These are phyloP conservation scores for Austroboletus novae-zelandiae DNA, from an alignment of 1,284 basidiomycete genomes.

Conservation along the genomic window DNA sequence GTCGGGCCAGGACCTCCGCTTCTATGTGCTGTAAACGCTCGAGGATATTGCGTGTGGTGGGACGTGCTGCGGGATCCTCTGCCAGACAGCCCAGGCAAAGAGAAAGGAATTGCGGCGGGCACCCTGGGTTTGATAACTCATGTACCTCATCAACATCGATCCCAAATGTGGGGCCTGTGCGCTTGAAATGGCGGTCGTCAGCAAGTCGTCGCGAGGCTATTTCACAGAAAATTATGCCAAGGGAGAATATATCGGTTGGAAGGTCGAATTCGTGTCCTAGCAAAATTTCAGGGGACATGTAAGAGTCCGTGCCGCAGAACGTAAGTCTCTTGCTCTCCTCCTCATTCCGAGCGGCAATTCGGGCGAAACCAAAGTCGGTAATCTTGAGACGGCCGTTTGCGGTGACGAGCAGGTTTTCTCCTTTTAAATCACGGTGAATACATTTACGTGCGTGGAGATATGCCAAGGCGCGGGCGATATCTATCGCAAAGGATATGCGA, in stretches of 20 bases:
- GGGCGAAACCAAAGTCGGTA: slow-evolving; percentile 94
- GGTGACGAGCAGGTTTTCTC: slow-evolving; percentile 95
- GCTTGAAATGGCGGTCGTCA: slow-evolving; percentile 78
- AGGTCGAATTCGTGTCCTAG: slow-evolving; percentile 90
- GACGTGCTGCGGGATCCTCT: slow-evolving; percentile 68
- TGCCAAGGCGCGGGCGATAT: slow-evolving; percentile 91
- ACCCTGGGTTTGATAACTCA: slow-evolving; percentile 67
- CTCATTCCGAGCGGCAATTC: slow-evolving; percentile 88
- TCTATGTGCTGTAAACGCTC: slow-evolving; percentile 77
- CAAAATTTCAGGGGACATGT: slow-evolving; percentile 94
- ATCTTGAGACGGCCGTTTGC: slow-evolving; percentile 93
- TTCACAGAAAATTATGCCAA: slow-evolving; percentile 95
- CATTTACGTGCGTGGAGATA: slow-evolving; percentile 94
- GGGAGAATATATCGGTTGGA: slow-evolving; percentile 91
- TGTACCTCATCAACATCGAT: slow-evolving; percentile 78
- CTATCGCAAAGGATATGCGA: slow-evolving; percentile 90
- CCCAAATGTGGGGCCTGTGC: slow-evolving; percentile 73
- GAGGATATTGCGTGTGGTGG: slow-evolving; percentile 77
- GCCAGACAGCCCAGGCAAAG: slow-evolving; percentile 80
- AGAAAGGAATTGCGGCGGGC: slow-evolving; percentile 75
- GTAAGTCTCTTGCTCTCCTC: slow-evolving; percentile 91
- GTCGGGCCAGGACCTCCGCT: slow-evolving; percentile 70
- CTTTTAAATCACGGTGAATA: slow-evolving; percentile 89
- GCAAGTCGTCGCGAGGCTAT: slow-evolving; percentile 84
- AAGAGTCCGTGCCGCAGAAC: slow-evolving; percentile 95